phyloP scores from a whole-genome alignment of 2,329 filamentous ascomycete genomes.

The Aspergillus fumigatus region DNA sequence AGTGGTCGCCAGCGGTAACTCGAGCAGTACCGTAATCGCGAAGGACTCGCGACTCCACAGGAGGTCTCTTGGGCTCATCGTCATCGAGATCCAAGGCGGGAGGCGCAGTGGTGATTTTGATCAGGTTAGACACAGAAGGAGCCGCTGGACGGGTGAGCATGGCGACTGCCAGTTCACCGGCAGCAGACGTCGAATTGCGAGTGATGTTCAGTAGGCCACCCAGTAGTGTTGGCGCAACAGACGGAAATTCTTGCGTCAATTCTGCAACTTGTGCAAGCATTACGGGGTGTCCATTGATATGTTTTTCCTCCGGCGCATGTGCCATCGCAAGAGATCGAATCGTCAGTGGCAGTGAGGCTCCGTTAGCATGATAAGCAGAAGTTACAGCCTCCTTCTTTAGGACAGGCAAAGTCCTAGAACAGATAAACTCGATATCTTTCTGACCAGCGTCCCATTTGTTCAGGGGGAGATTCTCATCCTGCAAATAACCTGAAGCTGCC shows the following conservation, averaged over 20 bases:
- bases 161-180: constrained; percentile 56
- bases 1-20: constrained; percentile 42
- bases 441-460: constrained; percentile 58
- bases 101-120: constrained; percentile 38
- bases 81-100: constrained; percentile 21
- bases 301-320: constrained; percentile 39
- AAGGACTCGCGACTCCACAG: constrained; percentile 4
- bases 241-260: constrained; percentile 52
- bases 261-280: constrained; percentile 49
- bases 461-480: constrained; percentile 5
- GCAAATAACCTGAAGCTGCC: constrained; percentile 12
- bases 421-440: constrained; percentile 59
- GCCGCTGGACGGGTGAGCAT: constrained; percentile 40
- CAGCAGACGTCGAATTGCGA: constrained; percentile 52
- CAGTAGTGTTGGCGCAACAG: constrained; percentile 46
- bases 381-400: constrained; percentile 45
- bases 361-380: constrained; percentile 56
- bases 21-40: constrained; percentile 25
- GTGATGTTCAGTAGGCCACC: constrained; percentile 54
- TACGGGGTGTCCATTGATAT: constrained; percentile 38
- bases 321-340: constrained; percentile 51
- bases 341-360: constrained; percentile 52
- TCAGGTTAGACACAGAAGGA: constrained; percentile 32
- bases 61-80: constrained; percentile 13
- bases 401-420: constrained; percentile 46